These are phyloP conservation scores for Apiotrichum siamense DNA, from an alignment of 1,284 basidiomycete species.

Conservation along the genomic window DNA sequence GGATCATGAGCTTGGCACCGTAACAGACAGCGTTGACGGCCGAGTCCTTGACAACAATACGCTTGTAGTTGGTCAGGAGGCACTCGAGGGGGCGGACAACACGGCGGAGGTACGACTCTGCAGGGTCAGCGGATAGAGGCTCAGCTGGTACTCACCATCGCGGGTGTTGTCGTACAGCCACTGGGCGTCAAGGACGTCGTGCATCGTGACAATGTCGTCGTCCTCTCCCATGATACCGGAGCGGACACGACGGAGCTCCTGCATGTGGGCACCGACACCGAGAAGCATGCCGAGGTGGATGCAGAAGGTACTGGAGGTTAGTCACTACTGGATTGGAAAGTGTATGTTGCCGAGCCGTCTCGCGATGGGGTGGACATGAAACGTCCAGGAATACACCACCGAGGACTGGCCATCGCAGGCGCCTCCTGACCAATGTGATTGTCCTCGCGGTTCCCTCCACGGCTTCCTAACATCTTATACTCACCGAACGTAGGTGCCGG, in stretches of 20 bases:
- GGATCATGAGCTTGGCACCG: slow-evolving; percentile 99
- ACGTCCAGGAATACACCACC: no score
- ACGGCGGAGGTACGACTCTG: slow-evolving; percentile 88
- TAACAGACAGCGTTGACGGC: slow-evolving; percentile 99
- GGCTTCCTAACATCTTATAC: no score
- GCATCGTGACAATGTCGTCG: slow-evolving; percentile 99
- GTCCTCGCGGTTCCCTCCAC: no score
- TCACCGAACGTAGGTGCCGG: slow-evolving; percentile 79
- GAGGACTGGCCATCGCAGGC: no score
- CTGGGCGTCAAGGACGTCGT: slow-evolving; percentile 98
- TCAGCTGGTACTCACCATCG: slow-evolving; percentile 63
- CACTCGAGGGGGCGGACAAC: slow-evolving; percentile 93
- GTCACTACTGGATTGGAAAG: background rate
- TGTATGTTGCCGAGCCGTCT: no score
- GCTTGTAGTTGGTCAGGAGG: slow-evolving; percentile 91
- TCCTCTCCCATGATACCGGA: slow-evolving; percentile 95
- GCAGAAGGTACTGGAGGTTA: slow-evolving; percentile 71
- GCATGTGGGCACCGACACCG: slow-evolving; percentile 99
- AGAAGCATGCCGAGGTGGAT: slow-evolving; percentile 92
- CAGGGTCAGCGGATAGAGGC: slow-evolving; percentile 37
- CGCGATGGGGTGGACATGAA: no score
- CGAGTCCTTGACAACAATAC: slow-evolving; percentile 98
- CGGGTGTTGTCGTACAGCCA: slow-evolving; percentile 99
- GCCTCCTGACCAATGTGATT: no score
- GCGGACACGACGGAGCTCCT: slow-evolving; percentile 90